A percentile compares a stretch with the other conserved stretches of the same genome.
phyloP scores from a whole-genome alignment of 805 yeast species.

The Cyberlindnera petersonii region DNA sequence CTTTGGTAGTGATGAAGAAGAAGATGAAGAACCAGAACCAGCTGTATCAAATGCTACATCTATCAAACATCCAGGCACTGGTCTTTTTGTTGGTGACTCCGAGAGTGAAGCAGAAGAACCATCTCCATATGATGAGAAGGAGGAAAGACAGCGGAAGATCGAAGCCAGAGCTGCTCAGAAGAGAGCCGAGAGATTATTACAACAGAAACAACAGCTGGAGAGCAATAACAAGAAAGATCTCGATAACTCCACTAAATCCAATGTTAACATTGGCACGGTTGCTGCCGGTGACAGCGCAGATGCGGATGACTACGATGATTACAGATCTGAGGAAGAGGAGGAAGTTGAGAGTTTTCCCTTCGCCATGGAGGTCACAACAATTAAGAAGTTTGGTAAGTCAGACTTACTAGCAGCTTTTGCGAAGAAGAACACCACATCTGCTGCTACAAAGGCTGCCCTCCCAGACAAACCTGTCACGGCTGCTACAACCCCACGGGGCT shows the following conservation, averaged over 20 bases:
- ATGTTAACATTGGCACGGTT: neutral
- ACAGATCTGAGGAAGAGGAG: conserved; percentile 13
- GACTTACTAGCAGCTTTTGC: conserved; percentile 25
- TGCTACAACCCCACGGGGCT: neutral
- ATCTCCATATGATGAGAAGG: conserved; percentile 7
- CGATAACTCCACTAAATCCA: neutral
- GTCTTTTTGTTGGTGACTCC: conserved; percentile 19
- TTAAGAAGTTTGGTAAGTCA: conserved; percentile 20
- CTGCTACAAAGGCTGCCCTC: conserved; percentile 4
- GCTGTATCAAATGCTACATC: too few relatives aligned
- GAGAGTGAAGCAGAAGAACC: conserved; percentile 15
- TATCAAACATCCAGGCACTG: too few relatives aligned
- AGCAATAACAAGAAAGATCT: conserved; percentile 4
- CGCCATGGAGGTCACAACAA: conserved; percentile 13
- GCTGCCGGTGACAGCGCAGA: conserved; percentile 6
- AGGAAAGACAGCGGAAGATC: conserved; percentile 15
- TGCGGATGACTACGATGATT: conserved; percentile 5
- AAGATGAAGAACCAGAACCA: conserved; percentile 1
- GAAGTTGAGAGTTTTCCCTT: conserved; percentile 2
- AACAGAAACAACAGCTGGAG: conserved; percentile 18
- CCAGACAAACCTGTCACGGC: neutral
- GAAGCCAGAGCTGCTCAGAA: conserved; percentile 22
- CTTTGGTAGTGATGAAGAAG: conserved; percentile 4
- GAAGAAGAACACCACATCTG: too few relatives aligned
- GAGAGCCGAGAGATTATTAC: conserved; percentile 20